Base-by-base conservation (phyloP, 129 eudicot genomes). In the Tanacetum coccineum region DNA sequence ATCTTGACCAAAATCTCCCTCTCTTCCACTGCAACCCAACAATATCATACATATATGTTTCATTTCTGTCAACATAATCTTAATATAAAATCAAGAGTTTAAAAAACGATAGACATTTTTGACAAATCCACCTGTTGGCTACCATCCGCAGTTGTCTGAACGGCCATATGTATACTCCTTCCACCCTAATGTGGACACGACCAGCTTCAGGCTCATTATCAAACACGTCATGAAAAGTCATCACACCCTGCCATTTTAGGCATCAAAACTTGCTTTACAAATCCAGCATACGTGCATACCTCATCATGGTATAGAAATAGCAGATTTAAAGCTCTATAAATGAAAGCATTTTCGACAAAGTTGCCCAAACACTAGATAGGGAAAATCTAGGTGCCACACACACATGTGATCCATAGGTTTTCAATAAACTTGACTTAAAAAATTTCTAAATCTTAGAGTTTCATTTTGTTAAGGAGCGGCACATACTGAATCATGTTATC, bases 111-210 rank as follows among this genome's bases (percentile, higher is more conserved):
- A 49, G 1, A 36, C n/a, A 6, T 2, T 36, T 7, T 36, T 6
- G 42, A 36, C 42, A 36, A 9, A 6, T 36, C 10, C 42, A 93
- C 98, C 98, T 93, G 84, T 86, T 84, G 66, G 89, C 98, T 50
- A 93, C 96, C 95, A 93, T 76, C 59, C 98, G 87, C 63, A 93
- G 95, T 79, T 93, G 98, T 80, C 91, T 88, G 76, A 93, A 93
- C 15, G 98, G 98, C 98, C 98, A 93, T 56, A 93, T 84, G 73
- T 93, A 93, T 42, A 93, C 98, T 65, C 98, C 98, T 78, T 88
- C 98, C 53, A 93, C 92, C 78, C 91, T 82, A 70, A 88, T 84
- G 74, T 86, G 91, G 49, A 95, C 98, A 80, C 89, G 86, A 13
- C 87, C 87, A 71, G 56, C 87, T 70, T 91, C 96, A 40, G 80